phyloP scores from a whole-genome alignment of 2,329 filamentous ascomycete species.

The Tolypocladium capitatum region DNA sequence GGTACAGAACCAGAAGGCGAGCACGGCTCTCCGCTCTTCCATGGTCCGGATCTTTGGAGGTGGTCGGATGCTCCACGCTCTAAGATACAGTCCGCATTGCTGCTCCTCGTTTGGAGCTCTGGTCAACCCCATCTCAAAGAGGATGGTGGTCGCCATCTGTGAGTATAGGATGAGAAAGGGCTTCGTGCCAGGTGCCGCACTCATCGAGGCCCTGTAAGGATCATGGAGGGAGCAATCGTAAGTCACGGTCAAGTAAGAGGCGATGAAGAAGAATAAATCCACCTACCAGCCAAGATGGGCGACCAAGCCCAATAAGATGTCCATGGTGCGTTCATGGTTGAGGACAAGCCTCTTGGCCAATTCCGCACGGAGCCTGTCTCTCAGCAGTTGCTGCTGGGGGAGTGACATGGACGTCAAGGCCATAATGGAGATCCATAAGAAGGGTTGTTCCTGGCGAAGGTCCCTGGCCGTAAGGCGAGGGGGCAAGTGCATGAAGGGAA shows the following conservation, averaged over 20 bases:
- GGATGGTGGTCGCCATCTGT: slow-evolving; percentile 27
- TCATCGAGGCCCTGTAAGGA: slow-evolving; percentile 23
- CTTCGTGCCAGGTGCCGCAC: slow-evolving; percentile 20
- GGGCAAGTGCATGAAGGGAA: slow-evolving; percentile 31
- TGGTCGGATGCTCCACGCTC: slow-evolving; percentile 16
- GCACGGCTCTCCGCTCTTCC: slow-evolving; percentile 34
- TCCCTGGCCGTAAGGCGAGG: slow-evolving; percentile 20
- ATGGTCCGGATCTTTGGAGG: slow-evolving; percentile 24
- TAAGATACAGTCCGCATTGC: slow-evolving; percentile 22
- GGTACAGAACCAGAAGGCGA: slow-evolving; percentile 31
- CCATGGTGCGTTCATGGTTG: slow-evolving; percentile 34
- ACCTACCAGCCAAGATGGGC: slow-evolving; percentile 5
- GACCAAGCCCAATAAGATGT: slow-evolving; percentile 38
- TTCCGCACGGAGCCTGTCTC: slow-evolving; percentile 27
- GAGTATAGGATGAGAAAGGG: slow-evolving; percentile 31
- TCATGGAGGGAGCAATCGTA: neutral
- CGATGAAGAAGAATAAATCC: too few relatives aligned
- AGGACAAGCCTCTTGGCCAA: slow-evolving; percentile 33
- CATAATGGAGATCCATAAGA: slow-evolving; percentile 36
- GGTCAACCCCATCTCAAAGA: slow-evolving; percentile 33
- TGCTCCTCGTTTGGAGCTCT: slow-evolving; percentile 22
- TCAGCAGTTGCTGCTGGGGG: slow-evolving; percentile 24
- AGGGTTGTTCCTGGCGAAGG: slow-evolving; percentile 29
- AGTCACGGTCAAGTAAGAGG: neutral
- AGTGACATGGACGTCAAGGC: slow-evolving; percentile 29